These are phyloP conservation scores for Babesia divergens DNA, from an alignment of 169 alveolate species.

Conservation along the genomic window DNA sequence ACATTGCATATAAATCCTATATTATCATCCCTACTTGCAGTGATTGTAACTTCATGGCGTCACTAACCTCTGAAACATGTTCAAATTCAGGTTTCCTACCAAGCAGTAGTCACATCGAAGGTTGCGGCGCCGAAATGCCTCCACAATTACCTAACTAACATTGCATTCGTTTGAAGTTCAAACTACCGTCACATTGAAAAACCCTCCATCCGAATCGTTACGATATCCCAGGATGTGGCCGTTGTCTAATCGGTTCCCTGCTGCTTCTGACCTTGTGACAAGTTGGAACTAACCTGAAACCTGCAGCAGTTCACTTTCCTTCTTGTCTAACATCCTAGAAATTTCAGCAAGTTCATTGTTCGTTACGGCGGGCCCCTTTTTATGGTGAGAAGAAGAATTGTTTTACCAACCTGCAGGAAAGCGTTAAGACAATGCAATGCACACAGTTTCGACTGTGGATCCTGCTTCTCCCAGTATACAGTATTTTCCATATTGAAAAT, in stretches of 20 bases:
- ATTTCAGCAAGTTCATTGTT: constrained; percentile 45
- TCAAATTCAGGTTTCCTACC: constrained; percentile 29
- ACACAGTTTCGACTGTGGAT: constrained; percentile 76
- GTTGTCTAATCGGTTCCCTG: constrained; percentile 18
- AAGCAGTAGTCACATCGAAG: constrained; percentile 37
- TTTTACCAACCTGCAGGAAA: constrained; percentile 70
- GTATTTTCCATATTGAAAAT: constrained; percentile 20
- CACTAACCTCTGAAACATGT: constrained; percentile 42
- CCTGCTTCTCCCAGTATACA: constrained; percentile 83
- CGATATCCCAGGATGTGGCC: constrained; percentile 21
- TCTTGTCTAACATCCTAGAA: constrained; percentile 28
- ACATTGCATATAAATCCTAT: constrained; percentile 49
- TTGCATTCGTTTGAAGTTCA: background rate
- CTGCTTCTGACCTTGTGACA: background rate
- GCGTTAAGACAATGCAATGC: constrained; percentile 80
- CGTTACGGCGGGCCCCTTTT: constrained; percentile 56
- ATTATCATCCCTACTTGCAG: background rate
- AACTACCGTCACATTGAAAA: constrained; percentile 51
- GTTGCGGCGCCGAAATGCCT: constrained; percentile 35
- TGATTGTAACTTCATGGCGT: background rate
- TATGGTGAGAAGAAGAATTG: background rate
- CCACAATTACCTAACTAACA: constrained; percentile 33
- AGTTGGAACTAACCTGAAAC: constrained; percentile 2
- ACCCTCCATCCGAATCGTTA: constrained; percentile 50
- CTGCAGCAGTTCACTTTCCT: constrained; percentile 40